These are phyloP conservation scores for Dothistroma septosporum DNA, from an alignment of 2,329 filamentous ascomycete genomes.

Conservation along the genomic window DNA sequence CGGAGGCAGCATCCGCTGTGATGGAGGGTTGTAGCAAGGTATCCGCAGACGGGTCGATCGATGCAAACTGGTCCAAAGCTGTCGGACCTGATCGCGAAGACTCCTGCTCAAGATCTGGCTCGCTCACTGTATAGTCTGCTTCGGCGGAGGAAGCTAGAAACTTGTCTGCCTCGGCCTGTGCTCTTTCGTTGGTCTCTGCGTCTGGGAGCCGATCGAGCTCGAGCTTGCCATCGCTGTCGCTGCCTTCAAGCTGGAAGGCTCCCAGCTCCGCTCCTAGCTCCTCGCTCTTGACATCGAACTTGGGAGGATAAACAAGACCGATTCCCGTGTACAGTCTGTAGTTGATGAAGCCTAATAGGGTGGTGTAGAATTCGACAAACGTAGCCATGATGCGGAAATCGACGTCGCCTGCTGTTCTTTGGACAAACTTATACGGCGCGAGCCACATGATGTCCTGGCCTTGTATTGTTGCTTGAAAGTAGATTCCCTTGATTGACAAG, in stretches of 20 bases:
- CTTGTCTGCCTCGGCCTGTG: conserved; percentile 48
- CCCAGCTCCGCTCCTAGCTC: conserved; percentile 84
- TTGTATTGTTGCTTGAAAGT: conserved; percentile 96
- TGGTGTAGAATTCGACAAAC: conserved; percentile 98
- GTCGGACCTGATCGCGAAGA: conserved; percentile 11
- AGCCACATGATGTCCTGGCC: conserved; percentile 97
- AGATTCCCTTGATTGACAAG: conserved; percentile 97
- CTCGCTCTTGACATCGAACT: conserved; percentile 82
- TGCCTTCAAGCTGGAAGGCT: conserved; percentile 85
- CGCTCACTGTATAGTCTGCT: conserved; percentile 29
- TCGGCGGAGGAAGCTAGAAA: conserved; percentile 35
- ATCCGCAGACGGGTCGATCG: conserved; percentile 78
- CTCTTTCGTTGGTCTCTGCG: conserved; percentile 36
- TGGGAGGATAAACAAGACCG: conserved; percentile 91
- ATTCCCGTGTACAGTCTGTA: conserved; percentile 88
- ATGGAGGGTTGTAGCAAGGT: conserved; percentile 73
- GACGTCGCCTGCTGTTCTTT: conserved; percentile 86
- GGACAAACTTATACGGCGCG: conserved; percentile 96
- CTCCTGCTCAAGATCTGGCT: conserved; percentile 15
- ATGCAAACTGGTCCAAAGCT: conserved; percentile 86
- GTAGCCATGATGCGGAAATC: conserved; percentile 99
- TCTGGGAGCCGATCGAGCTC: conserved; percentile 27
- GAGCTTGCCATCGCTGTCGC: conserved; percentile 45
- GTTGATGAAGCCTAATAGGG: conserved; percentile 91
- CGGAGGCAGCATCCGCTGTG: conserved; percentile 56